phyloP scores from a whole-genome alignment of 352 stramenopile genomes.

The Phytophthora sp. region DNA sequence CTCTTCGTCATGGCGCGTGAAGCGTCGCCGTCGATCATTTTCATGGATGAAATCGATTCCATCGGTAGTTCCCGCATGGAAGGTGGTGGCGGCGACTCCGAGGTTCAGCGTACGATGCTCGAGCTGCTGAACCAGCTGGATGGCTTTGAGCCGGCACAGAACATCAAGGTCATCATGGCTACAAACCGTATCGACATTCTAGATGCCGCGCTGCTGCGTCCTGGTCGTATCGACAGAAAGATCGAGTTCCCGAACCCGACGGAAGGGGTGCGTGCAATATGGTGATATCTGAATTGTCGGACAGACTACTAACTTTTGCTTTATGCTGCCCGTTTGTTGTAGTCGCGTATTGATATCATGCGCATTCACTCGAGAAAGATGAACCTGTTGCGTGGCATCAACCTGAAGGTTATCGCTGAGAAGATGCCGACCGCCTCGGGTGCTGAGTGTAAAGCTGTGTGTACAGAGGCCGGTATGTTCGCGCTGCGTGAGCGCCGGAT shows the following conservation, averaged over 20 bases:
- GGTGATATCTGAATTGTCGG: background rate
- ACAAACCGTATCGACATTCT: slow-evolving; percentile 99
- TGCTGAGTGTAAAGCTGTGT: slow-evolving; percentile 99
- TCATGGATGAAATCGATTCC: slow-evolving; percentile 99
- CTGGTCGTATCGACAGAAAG: slow-evolving; percentile 98
- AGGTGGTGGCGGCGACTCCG: slow-evolving; percentile 95
- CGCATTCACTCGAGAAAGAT: slow-evolving; percentile 99
- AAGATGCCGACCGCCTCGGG: slow-evolving; percentile 98
- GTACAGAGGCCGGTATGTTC: slow-evolving; percentile 99
- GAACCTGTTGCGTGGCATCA: slow-evolving; percentile 99
- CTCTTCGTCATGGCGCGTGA: slow-evolving; percentile 99
- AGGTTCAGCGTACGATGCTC: slow-evolving; percentile 99
- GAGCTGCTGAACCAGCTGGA: slow-evolving; percentile 99
- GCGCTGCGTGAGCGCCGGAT: slow-evolving; percentile 98
- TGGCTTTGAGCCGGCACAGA: slow-evolving; percentile 96
- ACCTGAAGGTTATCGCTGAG: slow-evolving; percentile 97
- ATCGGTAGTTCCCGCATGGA: slow-evolving; percentile 96
- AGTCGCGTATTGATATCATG: slow-evolving; percentile 97
- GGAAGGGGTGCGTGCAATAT: slow-evolving; percentile 73
- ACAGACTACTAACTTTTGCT: slow-evolving; percentile 15
- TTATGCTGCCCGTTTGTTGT: slow-evolving; percentile 20
- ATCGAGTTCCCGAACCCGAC: slow-evolving; percentile 99
- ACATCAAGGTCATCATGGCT: slow-evolving; percentile 99
- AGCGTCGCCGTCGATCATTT: slow-evolving; percentile 99
- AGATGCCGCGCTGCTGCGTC: slow-evolving; percentile 96